A percentile compares a stretch with the other conserved stretches of the same genome.
These are phyloP conservation scores for Fomitiporia mediterranea DNA, from an alignment of 1,284 basidiomycete genomes.

Conservation along the genomic window DNA sequence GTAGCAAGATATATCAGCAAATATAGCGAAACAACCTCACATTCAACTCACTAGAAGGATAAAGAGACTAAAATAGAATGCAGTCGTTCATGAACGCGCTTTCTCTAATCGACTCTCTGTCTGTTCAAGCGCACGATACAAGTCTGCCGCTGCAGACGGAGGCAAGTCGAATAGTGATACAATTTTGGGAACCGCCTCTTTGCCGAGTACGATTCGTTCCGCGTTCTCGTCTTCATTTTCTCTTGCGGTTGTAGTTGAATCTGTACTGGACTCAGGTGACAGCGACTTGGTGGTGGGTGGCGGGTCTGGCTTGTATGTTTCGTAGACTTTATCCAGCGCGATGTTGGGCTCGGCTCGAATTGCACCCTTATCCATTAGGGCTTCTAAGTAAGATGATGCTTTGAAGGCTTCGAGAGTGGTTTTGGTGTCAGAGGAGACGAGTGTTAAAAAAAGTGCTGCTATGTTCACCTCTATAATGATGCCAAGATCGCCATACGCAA, in stretches of 20 bases:
- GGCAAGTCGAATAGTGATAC: slow-evolving; percentile 44
- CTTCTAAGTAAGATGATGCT: slow-evolving; percentile 63
- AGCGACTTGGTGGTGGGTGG: neutral
- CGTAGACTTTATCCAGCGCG: slow-evolving; percentile 57
- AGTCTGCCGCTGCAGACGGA: slow-evolving; percentile 42
- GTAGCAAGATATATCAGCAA: too few relatives aligned
- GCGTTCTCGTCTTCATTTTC: neutral
- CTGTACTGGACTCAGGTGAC: neutral
- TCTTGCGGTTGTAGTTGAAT: neutral
- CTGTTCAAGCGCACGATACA: slow-evolving; percentile 65
- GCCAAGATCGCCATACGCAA: slow-evolving; percentile 79
- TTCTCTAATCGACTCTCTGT: slow-evolving; percentile 22
- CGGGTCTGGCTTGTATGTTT: slow-evolving; percentile 29
- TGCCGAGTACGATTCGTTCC: slow-evolving; percentile 41
- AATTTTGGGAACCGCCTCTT: slow-evolving; percentile 49
- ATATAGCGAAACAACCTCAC: too few relatives aligned
- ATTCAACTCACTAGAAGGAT: too few relatives aligned
- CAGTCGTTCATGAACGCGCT: neutral
- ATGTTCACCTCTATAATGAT: slow-evolving; percentile 64
- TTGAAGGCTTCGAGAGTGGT: slow-evolving; percentile 53
- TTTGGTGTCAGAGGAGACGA: neutral
- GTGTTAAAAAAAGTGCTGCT: neutral
- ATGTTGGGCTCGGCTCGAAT: slow-evolving; percentile 51
- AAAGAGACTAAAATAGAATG: too few relatives aligned
- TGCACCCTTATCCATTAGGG: slow-evolving; percentile 48